phyloP scores from a whole-genome alignment of 1,284 basidiomycete species.

The Cystobasidium slooffiae region DNA sequence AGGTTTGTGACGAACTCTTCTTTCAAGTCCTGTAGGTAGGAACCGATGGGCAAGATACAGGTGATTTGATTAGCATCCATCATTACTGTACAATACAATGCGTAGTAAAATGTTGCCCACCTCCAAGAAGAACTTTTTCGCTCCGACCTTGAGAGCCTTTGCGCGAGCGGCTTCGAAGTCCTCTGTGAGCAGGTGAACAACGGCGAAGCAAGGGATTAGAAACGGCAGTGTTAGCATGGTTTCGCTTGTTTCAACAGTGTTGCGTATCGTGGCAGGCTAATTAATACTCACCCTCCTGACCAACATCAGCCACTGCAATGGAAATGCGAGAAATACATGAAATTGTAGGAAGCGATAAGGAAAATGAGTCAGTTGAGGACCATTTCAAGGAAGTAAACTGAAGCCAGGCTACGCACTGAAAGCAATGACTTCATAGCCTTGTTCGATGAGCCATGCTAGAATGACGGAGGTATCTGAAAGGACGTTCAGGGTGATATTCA shows the following conservation, averaged over 20 bases:
- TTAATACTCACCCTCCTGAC: constrained; percentile 14
- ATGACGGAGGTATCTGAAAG: constrained; percentile 89
- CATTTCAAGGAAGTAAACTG: neutral
- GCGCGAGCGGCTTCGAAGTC: constrained; percentile 91
- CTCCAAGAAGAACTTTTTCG: constrained; percentile 91
- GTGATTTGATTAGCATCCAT: too few species aligned
- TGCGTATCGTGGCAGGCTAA: neutral
- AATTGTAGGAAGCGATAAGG: constrained; percentile 1
- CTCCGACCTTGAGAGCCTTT: constrained; percentile 91
- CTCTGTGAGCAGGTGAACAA: constrained; percentile 94
- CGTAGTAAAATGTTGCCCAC: constrained; percentile 58
- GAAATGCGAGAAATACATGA: neutral
- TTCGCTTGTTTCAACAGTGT: neutral
- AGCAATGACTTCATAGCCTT: constrained; percentile 95
- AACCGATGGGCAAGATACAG: too few species aligned
- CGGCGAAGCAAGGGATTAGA: neutral
- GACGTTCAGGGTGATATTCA: neutral
- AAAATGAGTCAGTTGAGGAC: constrained; percentile 3
- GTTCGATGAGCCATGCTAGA: constrained; percentile 94
- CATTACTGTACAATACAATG: neutral
- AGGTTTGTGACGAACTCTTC: constrained; percentile 95
- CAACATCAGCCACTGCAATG: constrained; percentile 31
- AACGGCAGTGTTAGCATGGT: constrained; percentile 10
- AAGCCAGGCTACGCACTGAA: constrained; percentile 64
- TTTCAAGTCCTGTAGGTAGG: constrained; percentile 75